A percentile compares a stretch with the other conserved stretches of the same genome.
These are phyloP conservation scores for Penicillium subrubescens DNA, from an alignment of 495 filamentous ascomycete species.

Conservation along the genomic window DNA sequence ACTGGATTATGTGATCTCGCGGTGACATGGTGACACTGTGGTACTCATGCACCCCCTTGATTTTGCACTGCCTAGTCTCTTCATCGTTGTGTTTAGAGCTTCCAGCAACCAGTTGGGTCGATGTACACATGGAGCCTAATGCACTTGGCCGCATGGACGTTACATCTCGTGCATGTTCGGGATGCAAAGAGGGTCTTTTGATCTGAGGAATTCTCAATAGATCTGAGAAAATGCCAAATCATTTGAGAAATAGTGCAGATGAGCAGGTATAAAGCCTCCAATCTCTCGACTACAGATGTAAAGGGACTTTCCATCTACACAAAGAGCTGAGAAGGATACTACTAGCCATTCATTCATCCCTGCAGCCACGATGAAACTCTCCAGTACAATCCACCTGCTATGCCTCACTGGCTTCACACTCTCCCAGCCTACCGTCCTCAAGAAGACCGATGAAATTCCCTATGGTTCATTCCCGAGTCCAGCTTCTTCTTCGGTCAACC, in stretches of 20 bases:
- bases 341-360: neutral
- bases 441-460: neutral
- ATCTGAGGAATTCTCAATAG: neutral
- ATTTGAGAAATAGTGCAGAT: neutral
- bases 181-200: neutral
- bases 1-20: neutral
- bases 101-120: neutral
- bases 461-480: conserved; percentile 15
- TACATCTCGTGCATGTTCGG: neutral
- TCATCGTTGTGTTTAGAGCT: neutral
- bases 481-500: conserved; percentile 5
- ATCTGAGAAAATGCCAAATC: neutral
- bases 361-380: conserved; percentile 17
- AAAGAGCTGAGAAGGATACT: neutral
- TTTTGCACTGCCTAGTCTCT: conserved; percentile 3
- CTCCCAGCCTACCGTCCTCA: conserved; percentile 5
- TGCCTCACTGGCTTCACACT: conserved; percentile 13
- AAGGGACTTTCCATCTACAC: neutral
- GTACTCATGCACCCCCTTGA: conserved; percentile 16
- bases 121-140: neutral
- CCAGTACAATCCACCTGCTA: conserved; percentile 1
- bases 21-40: conserved; percentile 12
- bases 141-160: conserved; percentile 2
- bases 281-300: neutral
- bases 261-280: neutral